Conservation (phyloP, 176 grass and related monocot genomes). For the Triticum dicoccoides region DNA sequence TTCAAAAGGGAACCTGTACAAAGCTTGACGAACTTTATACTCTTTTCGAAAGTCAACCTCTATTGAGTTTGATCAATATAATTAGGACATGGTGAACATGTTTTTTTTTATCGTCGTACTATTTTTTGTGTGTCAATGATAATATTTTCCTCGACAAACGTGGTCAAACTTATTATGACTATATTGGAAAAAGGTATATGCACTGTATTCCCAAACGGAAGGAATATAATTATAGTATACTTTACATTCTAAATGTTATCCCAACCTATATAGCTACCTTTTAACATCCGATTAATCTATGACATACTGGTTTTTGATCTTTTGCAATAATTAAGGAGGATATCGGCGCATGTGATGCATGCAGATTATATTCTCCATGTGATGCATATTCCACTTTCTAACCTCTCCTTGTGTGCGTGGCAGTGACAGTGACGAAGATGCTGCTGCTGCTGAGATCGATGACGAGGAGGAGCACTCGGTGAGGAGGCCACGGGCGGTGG, state of each 20-base stretch:
- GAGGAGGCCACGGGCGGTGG: constrained; percentile 22
- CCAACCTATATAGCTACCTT: not conserved
- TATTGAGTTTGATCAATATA: not conserved
- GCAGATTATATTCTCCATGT: not conserved
- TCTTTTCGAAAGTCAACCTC: not conserved
- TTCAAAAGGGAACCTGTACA: not conserved
- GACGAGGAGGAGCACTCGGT: not conserved
- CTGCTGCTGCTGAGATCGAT: not conserved
- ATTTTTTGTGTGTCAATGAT: not conserved
- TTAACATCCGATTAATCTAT: not conserved
- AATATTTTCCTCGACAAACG: not conserved
- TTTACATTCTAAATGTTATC: not conserved
- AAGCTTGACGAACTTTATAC: not conserved
- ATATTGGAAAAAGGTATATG: not conserved
- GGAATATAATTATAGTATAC: no score
- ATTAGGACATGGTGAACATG: not conserved
- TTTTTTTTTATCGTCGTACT: not conserved
- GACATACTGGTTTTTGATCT: not conserved
- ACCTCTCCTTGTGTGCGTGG: not conserved
- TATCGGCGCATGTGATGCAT: not conserved
- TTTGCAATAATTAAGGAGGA: not conserved
- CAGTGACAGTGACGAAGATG: not conserved
- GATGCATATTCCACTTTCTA: not conserved
- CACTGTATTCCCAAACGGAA: not conserved
- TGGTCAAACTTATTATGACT: not conserved